Conservation (phyloP, 2,329 filamentous ascomycete genomes). For the Penicillium expansum region DNA sequence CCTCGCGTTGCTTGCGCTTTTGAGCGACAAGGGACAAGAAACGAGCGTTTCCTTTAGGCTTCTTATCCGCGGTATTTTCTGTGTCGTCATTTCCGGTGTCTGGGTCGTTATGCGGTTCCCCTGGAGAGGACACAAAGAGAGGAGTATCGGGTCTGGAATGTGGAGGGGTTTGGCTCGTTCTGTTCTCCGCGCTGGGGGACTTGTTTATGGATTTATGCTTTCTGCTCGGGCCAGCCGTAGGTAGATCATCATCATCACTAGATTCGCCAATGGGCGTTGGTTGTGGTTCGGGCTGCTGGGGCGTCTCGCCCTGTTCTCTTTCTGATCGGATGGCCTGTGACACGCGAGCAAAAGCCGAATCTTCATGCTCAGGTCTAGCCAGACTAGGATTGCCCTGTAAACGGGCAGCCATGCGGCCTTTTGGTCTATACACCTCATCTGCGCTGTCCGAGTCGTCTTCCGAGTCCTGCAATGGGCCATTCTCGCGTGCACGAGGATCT, state of each 20-base stretch:
- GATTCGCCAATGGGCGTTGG: slow-evolving; percentile 8
- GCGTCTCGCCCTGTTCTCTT: slow-evolving; percentile 16
- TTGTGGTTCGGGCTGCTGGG: slow-evolving; percentile 11
- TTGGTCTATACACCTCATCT: slow-evolving; percentile 55
- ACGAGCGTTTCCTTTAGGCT: slow-evolving; percentile 50
- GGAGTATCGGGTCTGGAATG: slow-evolving; percentile 36
- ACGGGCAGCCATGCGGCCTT: slow-evolving; percentile 63
- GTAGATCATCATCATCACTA: slow-evolving; percentile 31
- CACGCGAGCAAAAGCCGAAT: slow-evolving; percentile 44
- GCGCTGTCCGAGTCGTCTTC: slow-evolving; percentile 45
- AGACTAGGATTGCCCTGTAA: slow-evolving; percentile 49
- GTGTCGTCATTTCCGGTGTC: slow-evolving; percentile 27
- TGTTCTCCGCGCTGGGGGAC: slow-evolving; percentile 25
- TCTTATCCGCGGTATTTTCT: slow-evolving; percentile 27
- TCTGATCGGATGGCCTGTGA: slow-evolving; percentile 26
- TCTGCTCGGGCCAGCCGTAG: slow-evolving; percentile 29
- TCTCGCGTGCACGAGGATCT: neutral
- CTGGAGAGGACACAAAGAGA: slow-evolving; percentile 45
- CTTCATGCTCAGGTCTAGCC: slow-evolving; percentile 16
- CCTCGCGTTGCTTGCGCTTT: slow-evolving; percentile 69
- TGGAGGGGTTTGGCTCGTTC: slow-evolving; percentile 23
- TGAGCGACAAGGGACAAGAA: slow-evolving; percentile 70
- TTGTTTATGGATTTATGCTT: slow-evolving; percentile 30
- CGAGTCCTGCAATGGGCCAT: slow-evolving; percentile 18
- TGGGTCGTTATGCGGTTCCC: slow-evolving; percentile 14